These are phyloP conservation scores for Trichoderma sp. DNA, from an alignment of 2,329 filamentous ascomycete species.

Conservation along the genomic window DNA sequence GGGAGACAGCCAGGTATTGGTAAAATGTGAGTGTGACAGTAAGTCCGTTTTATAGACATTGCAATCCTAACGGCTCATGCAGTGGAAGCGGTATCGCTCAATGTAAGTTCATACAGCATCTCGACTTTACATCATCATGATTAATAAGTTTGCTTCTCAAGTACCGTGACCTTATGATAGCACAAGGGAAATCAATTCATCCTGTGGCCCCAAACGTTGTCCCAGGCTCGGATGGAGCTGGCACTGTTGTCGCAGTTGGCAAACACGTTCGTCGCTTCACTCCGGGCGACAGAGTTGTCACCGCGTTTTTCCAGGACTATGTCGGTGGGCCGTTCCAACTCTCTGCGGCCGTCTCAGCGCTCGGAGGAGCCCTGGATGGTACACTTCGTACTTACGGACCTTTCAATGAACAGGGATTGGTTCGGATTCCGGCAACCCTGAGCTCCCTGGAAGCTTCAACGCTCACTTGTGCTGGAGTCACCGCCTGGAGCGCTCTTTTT, in stretches of 20 bases:
- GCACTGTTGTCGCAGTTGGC: background rate
- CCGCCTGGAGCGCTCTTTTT: conserved; percentile 5
- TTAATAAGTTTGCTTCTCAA: background rate
- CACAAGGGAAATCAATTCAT: background rate
- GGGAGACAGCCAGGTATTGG: conserved; percentile 4
- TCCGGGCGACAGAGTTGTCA: conserved; percentile 10
- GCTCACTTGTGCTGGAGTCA: background rate
- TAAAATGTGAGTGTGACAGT: background rate
- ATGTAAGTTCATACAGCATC: background rate
- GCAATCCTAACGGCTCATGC: background rate
- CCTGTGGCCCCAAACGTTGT: background rate
- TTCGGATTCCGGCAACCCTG: background rate
- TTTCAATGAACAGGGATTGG: conserved; percentile 2
- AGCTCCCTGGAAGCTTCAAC: conserved; percentile 1
- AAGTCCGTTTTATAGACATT: background rate
- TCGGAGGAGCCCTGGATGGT: background rate
- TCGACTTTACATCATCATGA: background rate
- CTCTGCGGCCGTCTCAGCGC: background rate
- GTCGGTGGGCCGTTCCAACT: background rate
- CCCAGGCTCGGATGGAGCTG: background rate
- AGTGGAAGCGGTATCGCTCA: conserved; percentile 7
- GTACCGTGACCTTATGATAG: conserved; percentile 2
- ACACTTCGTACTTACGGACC: background rate
- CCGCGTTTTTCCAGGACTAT: background rate
- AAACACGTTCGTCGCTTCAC: conserved; percentile 4